Evolutionary conservation across 163 green algal genomes (phyloP), one percentile per base, ranked within the genome.

Genomic region (Scenedesmus sp.): DNA sequence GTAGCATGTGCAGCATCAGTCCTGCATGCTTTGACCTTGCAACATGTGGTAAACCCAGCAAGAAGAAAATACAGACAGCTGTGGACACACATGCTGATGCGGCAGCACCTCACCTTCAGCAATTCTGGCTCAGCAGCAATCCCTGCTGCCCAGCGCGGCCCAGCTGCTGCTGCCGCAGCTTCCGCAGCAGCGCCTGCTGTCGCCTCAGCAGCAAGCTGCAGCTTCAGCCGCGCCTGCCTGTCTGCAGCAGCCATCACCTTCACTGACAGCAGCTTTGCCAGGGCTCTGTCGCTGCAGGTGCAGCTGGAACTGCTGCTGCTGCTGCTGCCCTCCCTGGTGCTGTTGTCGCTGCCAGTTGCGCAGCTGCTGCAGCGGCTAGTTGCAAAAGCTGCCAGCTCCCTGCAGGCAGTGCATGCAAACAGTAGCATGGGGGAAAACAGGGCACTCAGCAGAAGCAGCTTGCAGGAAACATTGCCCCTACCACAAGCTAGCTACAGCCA

Each of bases 341-440:
- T 52, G 52, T 67, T 56, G 18, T 16, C 34, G 46, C 79, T 66
- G 79, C 54, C 13, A 34, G 54, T 52, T 67, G 7, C 20, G 70
- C 79, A 86, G 79, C 54, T 86, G 79, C 79, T 64, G 79, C 79
- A 86, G 79, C 79, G 8, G 12, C 76, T 84, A 10, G 34, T 52
- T 52, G 70, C 5, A 15, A 79, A 10, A 5, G 23, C 13, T 79
- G 70, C 70, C 23, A 79, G 70, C 23, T 79, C 23, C 70, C 70
- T 79, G 70, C 23, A 26, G 66, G 16, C 66, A 76, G 66, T 18
- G 26, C 16, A 76, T 26, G 66, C 4, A 7, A 7, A 34, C 66
- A 76, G 66, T 18, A 70, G 62, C 62, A 26, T 16, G 16, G 26
- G 66, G 4, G 15, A 4, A 76, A 34, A 76, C 2, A 5, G 4